phyloP scores from a whole-genome alignment of 805 yeast genomes.

The Saccharomycopsis sp. region DNA sequence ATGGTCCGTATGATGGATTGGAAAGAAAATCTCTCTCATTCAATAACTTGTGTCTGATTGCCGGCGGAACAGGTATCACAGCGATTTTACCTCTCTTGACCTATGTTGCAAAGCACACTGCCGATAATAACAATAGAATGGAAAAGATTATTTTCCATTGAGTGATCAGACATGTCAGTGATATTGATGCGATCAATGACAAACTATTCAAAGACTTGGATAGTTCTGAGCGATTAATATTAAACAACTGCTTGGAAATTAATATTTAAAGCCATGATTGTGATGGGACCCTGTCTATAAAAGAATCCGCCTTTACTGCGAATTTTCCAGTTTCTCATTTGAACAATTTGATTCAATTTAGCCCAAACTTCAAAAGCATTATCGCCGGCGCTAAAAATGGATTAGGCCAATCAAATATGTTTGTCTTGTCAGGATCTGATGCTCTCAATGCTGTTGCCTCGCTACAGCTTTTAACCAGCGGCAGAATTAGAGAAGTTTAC shows the following conservation, averaged over 20 bases:
- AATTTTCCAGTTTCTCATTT: neutral
- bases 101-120: slow-evolving; percentile 21
- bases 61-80: slow-evolving; percentile 49
- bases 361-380: slow-evolving; percentile 22
- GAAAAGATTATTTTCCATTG: slow-evolving; percentile 36
- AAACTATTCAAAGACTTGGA: too few relatives aligned
- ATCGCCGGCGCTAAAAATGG: neutral
- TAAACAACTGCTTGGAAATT: slow-evolving; percentile 19
- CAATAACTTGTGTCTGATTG: slow-evolving; percentile 35
- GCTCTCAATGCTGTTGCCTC: slow-evolving; percentile 33
- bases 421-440: slow-evolving; percentile 42
- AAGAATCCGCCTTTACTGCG: neutral
- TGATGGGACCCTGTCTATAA: slow-evolving; percentile 13
- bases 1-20: slow-evolving; percentile 55
- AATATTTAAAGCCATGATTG: slow-evolving; percentile 29
- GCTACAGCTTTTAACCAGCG: slow-evolving; percentile 30
- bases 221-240: too few relatives aligned
- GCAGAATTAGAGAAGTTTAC: slow-evolving; percentile 36
- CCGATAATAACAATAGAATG: slow-evolving; percentile 22
- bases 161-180: slow-evolving; percentile 33
- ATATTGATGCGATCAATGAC: slow-evolving; percentile 34
- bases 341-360: too few relatives aligned
- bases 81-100: slow-evolving; percentile 40
- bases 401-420: slow-evolving; percentile 30
- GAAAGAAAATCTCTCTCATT: slow-evolving; percentile 39